Conservation (phyloP, 331 rosid genomes). For the Erythrophleum ivorense region DNA sequence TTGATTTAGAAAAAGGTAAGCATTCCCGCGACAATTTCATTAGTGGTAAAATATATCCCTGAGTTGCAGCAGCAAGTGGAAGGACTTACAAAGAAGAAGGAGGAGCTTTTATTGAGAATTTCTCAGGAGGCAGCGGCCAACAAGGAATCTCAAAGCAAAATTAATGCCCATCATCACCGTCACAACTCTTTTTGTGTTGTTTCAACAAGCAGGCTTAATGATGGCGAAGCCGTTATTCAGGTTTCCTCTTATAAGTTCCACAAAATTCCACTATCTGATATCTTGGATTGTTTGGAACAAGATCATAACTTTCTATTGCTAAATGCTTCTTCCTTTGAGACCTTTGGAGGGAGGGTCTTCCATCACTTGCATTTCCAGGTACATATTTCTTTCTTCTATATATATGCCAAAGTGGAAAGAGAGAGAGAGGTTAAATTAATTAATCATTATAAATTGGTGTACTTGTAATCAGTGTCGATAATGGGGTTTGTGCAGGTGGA, state of each 20-base stretch:
- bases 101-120: constrained; percentile 44
- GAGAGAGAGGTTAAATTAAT: background rate
- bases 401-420: no score
- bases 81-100: constrained; percentile 49
- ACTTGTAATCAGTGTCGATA: no score
- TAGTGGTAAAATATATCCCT: constrained; percentile 59
- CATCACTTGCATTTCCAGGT: constrained; percentile 63
- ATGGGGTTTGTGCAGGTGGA: constrained; percentile 41
- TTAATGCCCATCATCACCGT: background rate
- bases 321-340: constrained; percentile 62
- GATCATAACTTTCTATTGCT: constrained; percentile 43
- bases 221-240: constrained; percentile 53
- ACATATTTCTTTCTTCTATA: background rate
- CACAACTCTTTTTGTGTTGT: constrained; percentile 43
- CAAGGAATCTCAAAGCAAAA: no score
- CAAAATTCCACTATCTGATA: constrained; percentile 43
- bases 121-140: constrained; percentile 23
- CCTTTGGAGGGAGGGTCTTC: constrained; percentile 56
- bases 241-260: constrained; percentile 38
- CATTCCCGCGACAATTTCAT: constrained; percentile 58
- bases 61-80: constrained; percentile 59
- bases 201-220: constrained; percentile 50
- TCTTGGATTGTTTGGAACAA: constrained; percentile 48
- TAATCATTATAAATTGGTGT: background rate
- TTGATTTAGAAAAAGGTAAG: constrained; percentile 56